Base-by-base conservation (phyloP, 306 rosid species). In the Quercus bicolor region DNA sequence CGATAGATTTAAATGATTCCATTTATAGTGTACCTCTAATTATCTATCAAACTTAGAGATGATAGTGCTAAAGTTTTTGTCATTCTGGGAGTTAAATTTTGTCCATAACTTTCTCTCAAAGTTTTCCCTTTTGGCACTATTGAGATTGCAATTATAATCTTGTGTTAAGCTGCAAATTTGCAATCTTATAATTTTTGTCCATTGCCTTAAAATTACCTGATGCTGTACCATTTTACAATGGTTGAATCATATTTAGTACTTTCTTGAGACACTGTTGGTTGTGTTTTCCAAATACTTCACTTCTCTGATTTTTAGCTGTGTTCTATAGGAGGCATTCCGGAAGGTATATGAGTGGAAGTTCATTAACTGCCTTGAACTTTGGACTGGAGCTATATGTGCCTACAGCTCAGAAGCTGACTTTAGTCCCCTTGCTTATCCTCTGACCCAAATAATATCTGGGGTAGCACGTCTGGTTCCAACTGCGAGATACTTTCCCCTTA, bases 291-390 rank as follows among this genome's bases (percentile, higher is more conserved):
- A 19, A 24, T 18, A 19, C 78, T 89, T 85, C 60, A 43, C 71
- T 34, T 45, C 75, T 72, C 65, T 68, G 16, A 64, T 29, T 76
- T 65, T 34, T 74, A 80, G 48, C 18, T 88, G 73, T 80, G 18
- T 87, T 80, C 75, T 82, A 28, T 69, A 95, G 98, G 98, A 95
- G 90, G 88, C 97, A 74, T 95, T 93, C 75, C 93, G 90, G 33
- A 95, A 92, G 87, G 98, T 95, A 70, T 95, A 91, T 72, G 98
- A 91, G 78, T 92, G 98, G 98, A 95, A 95, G 74, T 92, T 86
- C 85, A 90, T 95, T 72, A 91, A 89, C 83, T 92, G 94, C 87
- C 98, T 95, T 77, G 98, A 92, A 83, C 97, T 95, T 65, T 95
- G 98, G 98, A 91, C 97, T 29, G 89, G 89, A 68, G 94, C 96